Evolutionary conservation across 1,284 basidiomycete genomes (phyloP), one percentile per base, ranked within the genome.

Genomic region (Bjerkandera adusta): DNA sequence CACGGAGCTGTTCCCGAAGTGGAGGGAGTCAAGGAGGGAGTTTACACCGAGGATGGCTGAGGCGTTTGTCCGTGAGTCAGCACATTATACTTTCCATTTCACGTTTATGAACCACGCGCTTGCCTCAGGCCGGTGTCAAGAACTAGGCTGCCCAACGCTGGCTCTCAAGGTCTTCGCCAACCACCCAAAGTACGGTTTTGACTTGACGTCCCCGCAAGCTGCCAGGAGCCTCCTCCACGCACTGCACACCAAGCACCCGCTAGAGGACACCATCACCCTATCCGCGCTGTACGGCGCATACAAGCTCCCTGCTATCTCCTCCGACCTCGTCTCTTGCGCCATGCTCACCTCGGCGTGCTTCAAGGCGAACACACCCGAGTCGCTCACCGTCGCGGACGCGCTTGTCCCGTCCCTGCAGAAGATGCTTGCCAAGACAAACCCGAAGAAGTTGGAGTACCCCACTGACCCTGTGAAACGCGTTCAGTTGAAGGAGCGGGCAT

Each of bases 141-240:
- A 81, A 52, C 70, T 85, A 2, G 58, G 65, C 3, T 77, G 77
- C 50, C 76, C 80, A 1, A 57, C 67, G 25, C 70, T 83, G 30
- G 81, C 82, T 4, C 66, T 87, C 13, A 65, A 71, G 11, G 76
- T 85, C 13, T 84, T 82, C 58, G 75, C 77, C 21, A 65, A 83
- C 58, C 79, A 75, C 50, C 66, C 79, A 12, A 81, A 77, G 57
- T 83, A 85, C 58, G 73, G 75, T 42, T 55, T 85, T 11, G 63
- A 69, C 29, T 70, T 87, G n/a, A 68, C 72, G 1, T 65, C 62
- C 7, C 65, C 77, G 12, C 57, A 67, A 1, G 79, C 74, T 3
- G 83, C 72, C 0, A 81, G 76, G 5, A 70, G 70, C 30, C 53
- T 68, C n/a, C 52, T 68, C 7, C 63, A 66, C 39, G 70, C 76